Evolutionary conservation across 2,329 filamentous ascomycete genomes (phyloP).

Genomic region (Paracoccidioides lutzii): DNA sequence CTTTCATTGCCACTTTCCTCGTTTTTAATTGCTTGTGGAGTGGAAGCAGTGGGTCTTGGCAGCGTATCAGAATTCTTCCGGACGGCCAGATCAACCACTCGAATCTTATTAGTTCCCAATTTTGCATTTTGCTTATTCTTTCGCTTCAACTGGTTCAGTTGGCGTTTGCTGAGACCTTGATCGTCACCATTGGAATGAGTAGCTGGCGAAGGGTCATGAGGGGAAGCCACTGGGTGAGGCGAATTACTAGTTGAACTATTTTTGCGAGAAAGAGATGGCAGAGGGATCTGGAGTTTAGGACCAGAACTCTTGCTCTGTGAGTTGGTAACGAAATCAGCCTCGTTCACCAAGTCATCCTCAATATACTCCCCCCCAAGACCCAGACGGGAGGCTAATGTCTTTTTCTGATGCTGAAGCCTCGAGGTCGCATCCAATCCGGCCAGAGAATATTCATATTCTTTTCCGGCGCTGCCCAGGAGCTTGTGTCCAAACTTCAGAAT

Average conservation of each 20-base stretch:
- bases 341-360: constrained; percentile 67
- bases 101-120: constrained; percentile 76
- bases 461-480: constrained; percentile 67
- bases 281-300: constrained; percentile 40
- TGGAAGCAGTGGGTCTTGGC: constrained; percentile 40
- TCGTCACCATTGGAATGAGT: constrained; percentile 45
- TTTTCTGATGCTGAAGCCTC: constrained; percentile 77
- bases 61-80: constrained; percentile 50
- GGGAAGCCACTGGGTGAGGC: constrained; percentile 33
- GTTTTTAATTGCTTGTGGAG: constrained; percentile 46
- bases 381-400: constrained; percentile 66
- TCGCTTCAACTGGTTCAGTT: constrained; percentile 86
- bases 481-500: constrained; percentile 76
- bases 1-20: constrained; percentile 42
- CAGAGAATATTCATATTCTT: constrained; percentile 70
- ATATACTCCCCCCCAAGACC: constrained; percentile 74
- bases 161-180: constrained; percentile 69
- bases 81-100: constrained; percentile 75
- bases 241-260: constrained; percentile 34
- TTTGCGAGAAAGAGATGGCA: constrained; percentile 28
- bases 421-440: constrained; percentile 69
- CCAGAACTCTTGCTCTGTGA: constrained; percentile 26
- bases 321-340: constrained; percentile 43
- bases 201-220: constrained; percentile 28
- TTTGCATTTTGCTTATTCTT: constrained; percentile 86